phyloP scores from a whole-genome alignment of 768 basidiomycete genomes.

The Mrakia frigida region DNA sequence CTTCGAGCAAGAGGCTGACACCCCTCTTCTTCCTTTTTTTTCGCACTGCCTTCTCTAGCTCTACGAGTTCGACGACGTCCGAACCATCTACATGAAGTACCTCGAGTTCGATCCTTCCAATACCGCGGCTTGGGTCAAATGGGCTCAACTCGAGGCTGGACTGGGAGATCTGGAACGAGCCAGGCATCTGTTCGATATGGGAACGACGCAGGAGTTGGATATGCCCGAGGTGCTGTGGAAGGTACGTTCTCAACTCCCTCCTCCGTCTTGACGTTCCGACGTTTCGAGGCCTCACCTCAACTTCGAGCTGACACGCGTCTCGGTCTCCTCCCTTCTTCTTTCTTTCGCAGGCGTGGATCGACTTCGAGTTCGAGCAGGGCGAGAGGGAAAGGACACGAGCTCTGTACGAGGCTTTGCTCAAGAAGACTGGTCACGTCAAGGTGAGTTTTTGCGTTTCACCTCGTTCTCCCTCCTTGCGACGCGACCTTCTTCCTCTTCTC shows the following conservation, averaged over 20 bases:
- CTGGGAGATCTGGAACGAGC: slow-evolving; percentile 82
- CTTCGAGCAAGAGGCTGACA: background rate
- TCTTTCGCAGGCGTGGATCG: slow-evolving; percentile 89
- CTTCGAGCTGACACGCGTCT: background rate
- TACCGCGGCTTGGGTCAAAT: slow-evolving; percentile 92
- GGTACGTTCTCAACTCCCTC: slow-evolving; percentile 29
- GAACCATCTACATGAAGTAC: slow-evolving; percentile 87
- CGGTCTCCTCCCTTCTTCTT: background rate
- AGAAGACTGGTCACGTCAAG: slow-evolving; percentile 86
- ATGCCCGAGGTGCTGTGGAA: slow-evolving; percentile 72
- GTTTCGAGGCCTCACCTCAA: too few species aligned
- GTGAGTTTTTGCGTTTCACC: slow-evolving; percentile 25
- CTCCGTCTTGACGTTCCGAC: background rate
- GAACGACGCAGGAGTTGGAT: slow-evolving; percentile 66
- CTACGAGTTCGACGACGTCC: slow-evolving; percentile 90
- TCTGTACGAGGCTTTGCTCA: slow-evolving; percentile 80
- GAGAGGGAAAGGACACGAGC: slow-evolving; percentile 77
- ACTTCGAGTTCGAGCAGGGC: slow-evolving; percentile 91
- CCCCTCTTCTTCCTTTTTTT: slow-evolving; percentile 21
- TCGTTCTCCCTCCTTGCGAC: background rate
- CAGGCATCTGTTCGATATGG: slow-evolving; percentile 90
- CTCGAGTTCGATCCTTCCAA: slow-evolving; percentile 91
- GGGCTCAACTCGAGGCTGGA: slow-evolving; percentile 81
- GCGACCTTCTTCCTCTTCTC: background rate
- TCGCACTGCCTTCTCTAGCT: slow-evolving; percentile 58